Evolutionary conservation across 2,329 filamentous ascomycete genomes (phyloP).

Genomic region (Colletotrichum scovillei): DNA sequence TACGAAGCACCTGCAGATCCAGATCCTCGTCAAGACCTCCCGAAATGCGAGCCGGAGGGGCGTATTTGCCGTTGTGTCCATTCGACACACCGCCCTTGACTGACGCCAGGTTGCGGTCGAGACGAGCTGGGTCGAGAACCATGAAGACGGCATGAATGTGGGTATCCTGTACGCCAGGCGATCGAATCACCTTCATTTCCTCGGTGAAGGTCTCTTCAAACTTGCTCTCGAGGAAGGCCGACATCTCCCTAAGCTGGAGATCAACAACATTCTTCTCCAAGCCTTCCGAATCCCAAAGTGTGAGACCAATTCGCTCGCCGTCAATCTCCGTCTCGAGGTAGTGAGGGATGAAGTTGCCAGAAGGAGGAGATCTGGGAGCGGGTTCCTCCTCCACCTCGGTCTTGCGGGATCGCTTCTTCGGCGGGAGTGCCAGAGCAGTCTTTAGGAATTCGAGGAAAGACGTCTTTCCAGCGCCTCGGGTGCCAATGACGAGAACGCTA

Average conservation of each 20-base stretch:
- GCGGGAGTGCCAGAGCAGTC: slow-evolving; percentile 83
- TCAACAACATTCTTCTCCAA: slow-evolving; percentile 96
- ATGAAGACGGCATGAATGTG: slow-evolving; percentile 98
- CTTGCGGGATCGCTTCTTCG: slow-evolving; percentile 76
- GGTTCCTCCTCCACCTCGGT: slow-evolving; percentile 66
- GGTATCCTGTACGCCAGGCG: slow-evolving; percentile 92
- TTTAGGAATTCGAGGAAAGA: slow-evolving; percentile 97
- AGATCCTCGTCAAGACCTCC: slow-evolving; percentile 88
- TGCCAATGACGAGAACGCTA: slow-evolving; percentile 91
- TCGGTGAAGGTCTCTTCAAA: slow-evolving; percentile 98
- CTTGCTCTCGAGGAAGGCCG: slow-evolving; percentile 93
- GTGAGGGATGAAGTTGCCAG: slow-evolving; percentile 83
- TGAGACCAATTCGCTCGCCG: slow-evolving; percentile 89
- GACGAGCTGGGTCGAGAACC: slow-evolving; percentile 85
- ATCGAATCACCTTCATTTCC: slow-evolving; percentile 96
- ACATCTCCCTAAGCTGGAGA: slow-evolving; percentile 91
- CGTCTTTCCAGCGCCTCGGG: slow-evolving; percentile 90
- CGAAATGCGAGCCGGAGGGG: slow-evolving; percentile 56
- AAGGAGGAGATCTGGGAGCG: slow-evolving; percentile 53
- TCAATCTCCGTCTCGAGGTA: slow-evolving; percentile 97
- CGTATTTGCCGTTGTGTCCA: slow-evolving; percentile 62
- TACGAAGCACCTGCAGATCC: slow-evolving; percentile 89
- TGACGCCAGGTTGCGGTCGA: slow-evolving; percentile 84
- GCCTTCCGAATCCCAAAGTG: slow-evolving; percentile 96
- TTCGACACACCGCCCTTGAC: slow-evolving; percentile 66